Base-by-base conservation (phyloP, 192 early-diverging fungal genomes). In the Rhizophagus clarus region DNA sequence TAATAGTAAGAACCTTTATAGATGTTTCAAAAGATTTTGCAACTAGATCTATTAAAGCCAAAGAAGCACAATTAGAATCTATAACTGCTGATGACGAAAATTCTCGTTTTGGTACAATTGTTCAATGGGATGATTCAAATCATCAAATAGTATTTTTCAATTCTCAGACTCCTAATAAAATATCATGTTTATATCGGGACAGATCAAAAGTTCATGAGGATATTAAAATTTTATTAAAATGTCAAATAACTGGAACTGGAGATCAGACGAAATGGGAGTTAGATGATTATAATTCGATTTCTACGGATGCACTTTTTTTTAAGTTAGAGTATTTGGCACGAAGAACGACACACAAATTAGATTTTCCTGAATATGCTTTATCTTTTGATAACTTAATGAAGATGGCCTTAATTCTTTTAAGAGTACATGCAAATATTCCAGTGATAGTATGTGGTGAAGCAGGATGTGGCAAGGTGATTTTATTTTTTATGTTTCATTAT, bases 341-440 rank as follows among this genome's bases (percentile, higher is more conserved):
- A 56, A 77, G 40, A 37, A 37, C 60, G 15, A 60, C 34, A 1
- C 63, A 34, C 31, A 22, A 32, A 24, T 24, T 28, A 5, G 29
- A 60, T 1, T 7, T 22, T 6, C 51, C 51, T 20, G 51, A 56
- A 56, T 56, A 56, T 20, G 51, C 51, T 6, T 26, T 77, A 9
- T 37, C 22, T 12, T 22, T n/a, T 37, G 75, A 77, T 24, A 77
- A 77, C n/a, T 66, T 77, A 12, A 60, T 77, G 24, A 77, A 77
- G 61, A 77, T 77, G 75, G 75, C 75, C 2, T 68, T 77, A 6
- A 56, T 56, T 56, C 51, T 56, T 56, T 12, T 56, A 22, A 56
- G 51, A 56, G 51, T 4, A 22, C 34, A 29, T 77, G 31, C 32
- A 20, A 77, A 67, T 28, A 67, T 77, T 62, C 75, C 75, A 4